Conservation (phyloP, 2,329 filamentous ascomycete genomes). For the Mycosphaerelloides madeirae region DNA sequence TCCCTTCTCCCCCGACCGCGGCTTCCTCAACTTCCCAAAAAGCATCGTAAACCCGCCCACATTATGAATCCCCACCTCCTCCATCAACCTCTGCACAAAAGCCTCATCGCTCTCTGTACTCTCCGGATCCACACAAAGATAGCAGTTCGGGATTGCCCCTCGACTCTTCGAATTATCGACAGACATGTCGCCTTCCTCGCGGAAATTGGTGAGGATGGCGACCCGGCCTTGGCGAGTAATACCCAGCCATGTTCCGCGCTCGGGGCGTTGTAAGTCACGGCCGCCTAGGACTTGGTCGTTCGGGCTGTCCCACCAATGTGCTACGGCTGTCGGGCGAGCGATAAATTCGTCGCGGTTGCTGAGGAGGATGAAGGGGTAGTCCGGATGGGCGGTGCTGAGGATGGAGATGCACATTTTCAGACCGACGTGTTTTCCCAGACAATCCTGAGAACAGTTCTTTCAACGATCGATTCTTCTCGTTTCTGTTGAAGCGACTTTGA, state of each 20-base stretch:
- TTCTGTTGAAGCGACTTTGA: too few relatives aligned
- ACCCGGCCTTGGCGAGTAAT: slow-evolving; percentile 57
- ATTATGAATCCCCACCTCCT: slow-evolving; percentile 50
- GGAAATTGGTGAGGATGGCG: slow-evolving; percentile 61
- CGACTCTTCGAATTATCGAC: slow-evolving; percentile 48
- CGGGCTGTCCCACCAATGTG: slow-evolving; percentile 56
- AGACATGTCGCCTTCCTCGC: slow-evolving; percentile 43
- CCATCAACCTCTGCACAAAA: slow-evolving; percentile 53
- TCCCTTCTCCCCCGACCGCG: slow-evolving; percentile 9
- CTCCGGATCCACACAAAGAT: slow-evolving; percentile 45
- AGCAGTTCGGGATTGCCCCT: slow-evolving; percentile 58
- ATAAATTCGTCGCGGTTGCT: slow-evolving; percentile 57
- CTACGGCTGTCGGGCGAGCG: slow-evolving; percentile 54
- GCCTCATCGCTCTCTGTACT: slow-evolving; percentile 41
- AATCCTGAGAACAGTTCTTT: too few relatives aligned
- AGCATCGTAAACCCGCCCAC: slow-evolving; percentile 61
- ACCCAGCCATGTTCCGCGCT: slow-evolving; percentile 61
- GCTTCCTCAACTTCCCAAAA: slow-evolving; percentile 48
- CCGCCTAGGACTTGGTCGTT: slow-evolving; percentile 55
- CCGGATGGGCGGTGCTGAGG: slow-evolving; percentile 45
- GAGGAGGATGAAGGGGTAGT: slow-evolving; percentile 48
- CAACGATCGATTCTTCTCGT: too few relatives aligned
- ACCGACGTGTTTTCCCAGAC: too few relatives aligned
- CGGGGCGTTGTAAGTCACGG: slow-evolving; percentile 56
- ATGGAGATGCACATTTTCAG: slow-evolving; percentile 47